These are phyloP conservation scores for Protomyces lactucae-debilis DNA, from an alignment of 1,139 yeast genomes.

Conservation along the genomic window DNA sequence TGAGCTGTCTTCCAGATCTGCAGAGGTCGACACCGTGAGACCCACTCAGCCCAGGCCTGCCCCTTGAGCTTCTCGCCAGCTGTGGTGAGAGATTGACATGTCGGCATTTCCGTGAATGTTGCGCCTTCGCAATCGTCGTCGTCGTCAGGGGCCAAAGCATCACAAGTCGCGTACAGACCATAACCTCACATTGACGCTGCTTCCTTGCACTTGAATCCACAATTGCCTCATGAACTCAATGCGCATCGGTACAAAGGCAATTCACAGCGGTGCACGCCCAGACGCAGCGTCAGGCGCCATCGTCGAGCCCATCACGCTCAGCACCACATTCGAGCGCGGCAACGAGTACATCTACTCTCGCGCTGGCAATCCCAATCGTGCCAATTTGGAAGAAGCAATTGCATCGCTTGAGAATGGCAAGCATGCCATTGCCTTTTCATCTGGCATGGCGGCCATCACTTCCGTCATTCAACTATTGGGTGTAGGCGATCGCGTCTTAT, in stretches of 20 bases:
- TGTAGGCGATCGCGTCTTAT: conserved; percentile 55
- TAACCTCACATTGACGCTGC: not conserved
- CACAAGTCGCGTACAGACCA: too few relatives aligned
- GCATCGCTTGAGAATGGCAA: conserved; percentile 76
- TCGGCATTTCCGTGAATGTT: too few relatives aligned
- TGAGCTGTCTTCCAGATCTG: too few relatives aligned
- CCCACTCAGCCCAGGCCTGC: too few relatives aligned
- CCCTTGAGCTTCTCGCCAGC: too few relatives aligned
- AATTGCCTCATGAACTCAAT: not conserved
- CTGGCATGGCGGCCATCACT: conserved; percentile 85
- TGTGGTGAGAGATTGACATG: too few relatives aligned
- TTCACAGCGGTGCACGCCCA: conserved; percentile 74
- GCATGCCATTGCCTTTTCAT: conserved; percentile 71
- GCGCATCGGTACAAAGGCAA: conserved; percentile 44
- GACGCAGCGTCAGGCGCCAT: conserved; percentile 82
- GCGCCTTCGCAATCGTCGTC: too few relatives aligned
- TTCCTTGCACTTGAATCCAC: too few relatives aligned
- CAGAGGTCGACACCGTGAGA: too few relatives aligned
- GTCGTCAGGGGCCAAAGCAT: too few relatives aligned
- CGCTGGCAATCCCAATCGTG: conserved; percentile 84
- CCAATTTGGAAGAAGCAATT: conserved; percentile 70
- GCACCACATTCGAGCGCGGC: conserved; percentile 80
- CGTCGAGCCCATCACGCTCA: conserved; percentile 74
- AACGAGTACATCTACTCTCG: conserved; percentile 79
- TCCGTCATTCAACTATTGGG: conserved; percentile 70